Evolutionary conservation across 106 monocot species (phyloP), one percentile per base, ranked within the genome.

Genomic region (Narthecium ossifragum): DNA sequence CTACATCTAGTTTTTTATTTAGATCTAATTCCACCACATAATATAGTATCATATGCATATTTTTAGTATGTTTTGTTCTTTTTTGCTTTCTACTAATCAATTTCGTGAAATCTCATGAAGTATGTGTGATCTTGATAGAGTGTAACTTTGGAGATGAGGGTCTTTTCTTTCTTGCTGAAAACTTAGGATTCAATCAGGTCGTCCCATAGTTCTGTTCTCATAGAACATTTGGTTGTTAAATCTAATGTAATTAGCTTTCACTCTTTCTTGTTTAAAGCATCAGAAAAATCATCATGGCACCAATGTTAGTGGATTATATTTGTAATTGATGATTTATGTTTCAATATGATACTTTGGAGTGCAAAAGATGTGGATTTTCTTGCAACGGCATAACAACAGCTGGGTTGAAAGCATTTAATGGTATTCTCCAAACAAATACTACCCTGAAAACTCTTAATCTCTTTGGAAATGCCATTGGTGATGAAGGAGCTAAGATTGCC

Each of bases 401-500:
- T 64, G 98, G 98, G 32, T 27, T 99, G 55, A 84, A 91, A 66
- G 98, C 98, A 30, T 88, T 99, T 68, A 91, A 99, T 82, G 98
- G 98, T 30, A 57, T 88, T 77, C 91, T 99, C 77, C 87, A 91
- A 65, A 51, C 43, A 75, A 99, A 91, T 60, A 75, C 70, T 70
- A 53, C 79, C 10, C 60, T 99, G 31, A 92, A 82, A 73, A 74
- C 84, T 59, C 77, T 99, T 28, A 88, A 99, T 61, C 83, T 99
- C 33, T 99, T 91, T 82, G 98, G 91, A 63, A 99, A 99, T 70
- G 64, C 81, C 47, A 79, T 99, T 61, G 84, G 88, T 34, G 91
- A 99, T 78, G 98, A 99, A 74, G 98, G 98, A 72, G 79, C 82
- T 68, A 88, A 92, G 87, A 91, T 99, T 11, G n/a, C n/a, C n/a